These are phyloP conservation scores for Galerina marginata DNA, from an alignment of 768 basidiomycete genomes.

Conservation along the genomic window DNA sequence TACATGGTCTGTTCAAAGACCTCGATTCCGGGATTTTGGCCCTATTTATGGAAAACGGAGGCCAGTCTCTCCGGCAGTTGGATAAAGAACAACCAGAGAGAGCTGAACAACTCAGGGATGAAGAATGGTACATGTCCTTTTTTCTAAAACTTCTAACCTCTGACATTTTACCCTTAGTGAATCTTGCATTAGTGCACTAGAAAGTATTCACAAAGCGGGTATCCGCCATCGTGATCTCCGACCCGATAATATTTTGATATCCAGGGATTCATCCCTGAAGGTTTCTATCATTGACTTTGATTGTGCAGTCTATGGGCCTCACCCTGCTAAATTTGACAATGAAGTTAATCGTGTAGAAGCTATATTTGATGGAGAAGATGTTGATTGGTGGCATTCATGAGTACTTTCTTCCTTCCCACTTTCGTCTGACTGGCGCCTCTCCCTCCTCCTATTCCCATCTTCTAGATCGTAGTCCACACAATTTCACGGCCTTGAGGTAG, in stretches of 20 bases:
- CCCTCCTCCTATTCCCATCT: too few species aligned
- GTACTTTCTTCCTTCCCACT: too few species aligned
- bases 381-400: too few species aligned
- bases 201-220: conserved; percentile 1
- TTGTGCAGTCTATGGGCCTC: neutral
- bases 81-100: neutral
- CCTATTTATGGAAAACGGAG: conserved; percentile 7
- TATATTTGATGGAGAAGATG: too few species aligned
- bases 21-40: conserved; percentile 1
- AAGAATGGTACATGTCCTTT: too few species aligned
- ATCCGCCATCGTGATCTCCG: conserved; percentile 9
- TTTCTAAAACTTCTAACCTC: too few species aligned
- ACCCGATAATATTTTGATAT: conserved; percentile 6
- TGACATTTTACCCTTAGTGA: neutral
- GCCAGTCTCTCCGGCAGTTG: neutral
- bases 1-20: conserved; percentile 10
- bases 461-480: too few species aligned
- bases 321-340: too few species aligned
- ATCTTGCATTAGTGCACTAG: neutral
- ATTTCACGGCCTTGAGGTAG: too few species aligned
- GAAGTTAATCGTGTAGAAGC: too few species aligned
- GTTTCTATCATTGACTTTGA: conserved; percentile 9
- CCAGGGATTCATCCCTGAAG: neutral
- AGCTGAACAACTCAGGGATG: too few species aligned
- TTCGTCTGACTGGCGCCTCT: too few species aligned